A percentile compares a stretch with the other conserved stretches of the same genome.
Conservation (phyloP, 352 stramenopile genomes). For the Peronospora belbahrii region DNA sequence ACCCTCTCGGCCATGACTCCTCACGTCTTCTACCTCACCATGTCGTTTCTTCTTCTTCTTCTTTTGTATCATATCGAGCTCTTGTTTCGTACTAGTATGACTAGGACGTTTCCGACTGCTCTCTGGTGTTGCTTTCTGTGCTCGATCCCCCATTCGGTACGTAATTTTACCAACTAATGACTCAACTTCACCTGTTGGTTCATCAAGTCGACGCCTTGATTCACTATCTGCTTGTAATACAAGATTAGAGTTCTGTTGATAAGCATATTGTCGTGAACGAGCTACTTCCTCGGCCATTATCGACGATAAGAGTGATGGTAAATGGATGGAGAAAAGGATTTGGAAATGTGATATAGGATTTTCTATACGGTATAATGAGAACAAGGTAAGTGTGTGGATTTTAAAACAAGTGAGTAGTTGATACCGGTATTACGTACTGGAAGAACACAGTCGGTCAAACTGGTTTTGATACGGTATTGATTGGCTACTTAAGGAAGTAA, state of each 20-base stretch:
- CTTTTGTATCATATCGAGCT: background rate
- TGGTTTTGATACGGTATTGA: no score
- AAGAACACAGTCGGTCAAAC: no score
- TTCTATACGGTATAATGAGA: no score
- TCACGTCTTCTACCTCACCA: conserved; percentile 22
- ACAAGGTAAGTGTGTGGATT: no score
- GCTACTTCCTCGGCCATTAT: conserved; percentile 86
- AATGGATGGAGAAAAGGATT: no score
- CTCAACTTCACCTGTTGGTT: conserved; percentile 85
- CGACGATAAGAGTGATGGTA: conserved; percentile 1
- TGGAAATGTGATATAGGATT: no score
- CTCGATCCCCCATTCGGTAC: conserved; percentile 82
- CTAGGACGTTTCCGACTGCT: conserved; percentile 32
- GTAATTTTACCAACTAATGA: conserved; percentile 65
- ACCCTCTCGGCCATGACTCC: conserved; percentile 21
- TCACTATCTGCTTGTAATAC: conserved; percentile 90
- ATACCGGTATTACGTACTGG: no score
- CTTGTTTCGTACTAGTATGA: conserved; percentile 9
- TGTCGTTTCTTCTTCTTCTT: conserved; percentile 59
- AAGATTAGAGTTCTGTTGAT: conserved; percentile 91
- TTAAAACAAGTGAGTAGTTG: no score
- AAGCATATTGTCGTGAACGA: conserved; percentile 88
- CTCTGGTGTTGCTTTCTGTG: conserved; percentile 52
- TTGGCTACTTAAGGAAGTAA: no score
- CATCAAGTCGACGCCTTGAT: conserved; percentile 63